These are phyloP conservation scores for Suhomyces emberorum DNA, from an alignment of 805 yeast species.

Conservation along the genomic window DNA sequence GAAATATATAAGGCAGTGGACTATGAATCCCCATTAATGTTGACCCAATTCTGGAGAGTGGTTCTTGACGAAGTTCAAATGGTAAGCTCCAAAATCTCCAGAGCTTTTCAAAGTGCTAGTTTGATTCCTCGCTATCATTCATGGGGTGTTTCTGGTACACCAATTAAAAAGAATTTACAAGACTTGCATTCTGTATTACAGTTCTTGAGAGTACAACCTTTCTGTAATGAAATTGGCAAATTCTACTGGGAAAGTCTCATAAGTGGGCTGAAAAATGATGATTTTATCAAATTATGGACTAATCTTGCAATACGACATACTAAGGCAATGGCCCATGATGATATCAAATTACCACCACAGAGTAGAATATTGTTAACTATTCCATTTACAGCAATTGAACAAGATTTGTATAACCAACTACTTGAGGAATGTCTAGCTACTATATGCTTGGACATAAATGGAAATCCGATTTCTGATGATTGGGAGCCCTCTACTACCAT, in stretches of 20 bases:
- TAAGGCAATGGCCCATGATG: conserved; percentile 74
- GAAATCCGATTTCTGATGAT: conserved; percentile 47
- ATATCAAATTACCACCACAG: conserved; percentile 78
- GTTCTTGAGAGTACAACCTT: conserved; percentile 68
- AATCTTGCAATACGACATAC: conserved; percentile 72
- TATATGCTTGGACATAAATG: conserved; percentile 53
- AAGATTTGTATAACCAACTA: conserved; percentile 70
- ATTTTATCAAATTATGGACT: conserved; percentile 48
- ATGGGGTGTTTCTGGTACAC: conserved; percentile 98
- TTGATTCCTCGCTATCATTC: conserved; percentile 82
- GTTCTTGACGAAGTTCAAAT: conserved; percentile 93
- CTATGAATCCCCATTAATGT: conserved; percentile 78
- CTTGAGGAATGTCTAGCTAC: conserved; percentile 56
- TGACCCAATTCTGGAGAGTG: conserved; percentile 84
- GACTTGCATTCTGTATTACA: conserved; percentile 72
- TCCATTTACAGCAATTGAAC: conserved; percentile 80
- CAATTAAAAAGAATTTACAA: conserved; percentile 61
- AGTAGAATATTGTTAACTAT: conserved; percentile 62
- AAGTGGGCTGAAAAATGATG: conserved; percentile 8
- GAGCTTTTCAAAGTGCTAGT: conserved; percentile 77
- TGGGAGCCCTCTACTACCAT: conserved; percentile 46
- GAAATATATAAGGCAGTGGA: conserved; percentile 31
- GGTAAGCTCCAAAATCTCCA: conserved; percentile 69
- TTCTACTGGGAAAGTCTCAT: conserved; percentile 37
- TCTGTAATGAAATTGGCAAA: conserved; percentile 42